Evolutionary conservation across 2,329 filamentous ascomycete species (phyloP).

Genomic region (Fusarium lyarnte): DNA sequence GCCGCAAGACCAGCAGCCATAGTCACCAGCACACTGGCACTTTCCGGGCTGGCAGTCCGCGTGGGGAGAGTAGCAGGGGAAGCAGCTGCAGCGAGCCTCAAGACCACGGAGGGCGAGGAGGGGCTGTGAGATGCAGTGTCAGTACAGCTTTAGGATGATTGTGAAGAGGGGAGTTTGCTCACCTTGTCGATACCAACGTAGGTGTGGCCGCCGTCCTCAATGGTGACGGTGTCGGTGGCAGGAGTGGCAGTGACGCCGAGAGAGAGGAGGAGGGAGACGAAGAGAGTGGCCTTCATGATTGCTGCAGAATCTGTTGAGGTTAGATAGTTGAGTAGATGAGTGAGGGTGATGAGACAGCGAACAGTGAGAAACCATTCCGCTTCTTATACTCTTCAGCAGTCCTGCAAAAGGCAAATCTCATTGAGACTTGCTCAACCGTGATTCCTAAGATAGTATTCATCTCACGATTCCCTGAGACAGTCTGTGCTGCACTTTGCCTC

Average conservation of each 20-base stretch:
- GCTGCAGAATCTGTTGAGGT: not conserved
- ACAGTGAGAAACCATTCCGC: accelerated
- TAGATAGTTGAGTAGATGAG: not conserved
- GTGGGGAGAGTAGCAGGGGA: conserved; percentile 18
- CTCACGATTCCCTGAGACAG: not conserved
- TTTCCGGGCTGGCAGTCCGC: not conserved
- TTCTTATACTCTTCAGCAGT: not conserved
- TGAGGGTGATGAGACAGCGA: not conserved
- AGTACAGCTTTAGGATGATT: not conserved
- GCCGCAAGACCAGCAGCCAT: conserved; percentile 12
- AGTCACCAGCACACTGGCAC: conserved; percentile 9
- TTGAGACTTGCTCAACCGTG: accelerated
- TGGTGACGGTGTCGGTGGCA: not conserved
- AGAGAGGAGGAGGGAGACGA: conserved; percentile 2
- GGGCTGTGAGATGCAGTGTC: not conserved
- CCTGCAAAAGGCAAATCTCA: accelerated
- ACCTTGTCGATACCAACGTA: conserved; percentile 22
- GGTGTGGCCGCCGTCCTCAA: not conserved
- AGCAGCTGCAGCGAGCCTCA: conserved; percentile 5
- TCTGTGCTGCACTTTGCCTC: not conserved
- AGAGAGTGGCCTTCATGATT: conserved; percentile 8
- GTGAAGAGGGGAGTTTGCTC: accelerated
- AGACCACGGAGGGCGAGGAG: conserved; percentile 13
- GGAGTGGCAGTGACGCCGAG: conserved; percentile 7
- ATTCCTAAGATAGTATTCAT: not conserved